Conservation (phyloP, 2,329 filamentous ascomycete genomes). For the Xylariaceae sp. region DNA sequence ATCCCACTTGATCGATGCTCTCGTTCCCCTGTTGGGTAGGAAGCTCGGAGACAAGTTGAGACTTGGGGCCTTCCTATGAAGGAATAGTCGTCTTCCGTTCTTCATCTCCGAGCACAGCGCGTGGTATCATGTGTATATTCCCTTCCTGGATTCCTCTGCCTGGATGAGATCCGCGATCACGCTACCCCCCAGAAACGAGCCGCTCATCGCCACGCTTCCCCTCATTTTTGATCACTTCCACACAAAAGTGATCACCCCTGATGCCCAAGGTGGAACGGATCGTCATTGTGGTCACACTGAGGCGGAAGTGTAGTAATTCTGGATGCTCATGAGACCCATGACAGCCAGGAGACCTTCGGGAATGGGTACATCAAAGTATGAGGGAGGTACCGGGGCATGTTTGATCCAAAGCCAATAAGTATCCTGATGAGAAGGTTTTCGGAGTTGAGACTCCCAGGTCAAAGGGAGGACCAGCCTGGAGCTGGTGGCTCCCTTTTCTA, state of each 20-base stretch:
- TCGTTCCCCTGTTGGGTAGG: slow-evolving; percentile 15
- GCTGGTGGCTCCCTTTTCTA: too few relatives aligned
- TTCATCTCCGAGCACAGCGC: slow-evolving; percentile 13
- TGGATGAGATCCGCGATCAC: slow-evolving; percentile 12
- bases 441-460: too few relatives aligned
- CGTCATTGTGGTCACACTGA: slow-evolving; percentile 5
- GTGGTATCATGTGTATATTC: slow-evolving; percentile 11
- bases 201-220: slow-evolving; percentile 10
- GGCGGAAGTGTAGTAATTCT: slow-evolving; percentile 7
- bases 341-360: too few relatives aligned
- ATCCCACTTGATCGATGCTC: slow-evolving; percentile 16
- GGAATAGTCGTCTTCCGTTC: slow-evolving; percentile 8
- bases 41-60: slow-evolving; percentile 1
- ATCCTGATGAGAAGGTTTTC: too few relatives aligned
- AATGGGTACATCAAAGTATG: too few relatives aligned
- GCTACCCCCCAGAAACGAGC: slow-evolving; percentile 8
- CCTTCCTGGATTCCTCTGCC: slow-evolving; percentile 13
- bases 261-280: slow-evolving; percentile 5
- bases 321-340: slow-evolving; percentile 2
- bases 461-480: too few relatives aligned
- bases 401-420: too few relatives aligned
- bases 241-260: not conserved
- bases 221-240: slow-evolving; percentile 2
- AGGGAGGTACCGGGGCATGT: too few relatives aligned
- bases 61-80: slow-evolving; percentile 10